Evolutionary conservation across 352 stramenopile species (phyloP).

Genomic region (Pythium myriotylum): DNA sequence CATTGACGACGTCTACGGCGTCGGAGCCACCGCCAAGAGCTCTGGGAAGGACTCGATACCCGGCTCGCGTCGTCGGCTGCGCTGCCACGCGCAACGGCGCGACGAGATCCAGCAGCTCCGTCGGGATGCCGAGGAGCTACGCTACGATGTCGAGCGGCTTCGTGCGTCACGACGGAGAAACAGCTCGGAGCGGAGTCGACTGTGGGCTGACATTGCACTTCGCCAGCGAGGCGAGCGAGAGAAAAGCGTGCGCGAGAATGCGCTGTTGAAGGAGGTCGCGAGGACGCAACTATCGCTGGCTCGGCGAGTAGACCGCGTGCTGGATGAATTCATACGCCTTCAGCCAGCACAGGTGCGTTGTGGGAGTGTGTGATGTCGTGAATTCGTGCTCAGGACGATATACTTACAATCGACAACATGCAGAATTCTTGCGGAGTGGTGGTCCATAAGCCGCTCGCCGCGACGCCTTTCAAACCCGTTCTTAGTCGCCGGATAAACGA

Average conservation of each 20-base stretch:
- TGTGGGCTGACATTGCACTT: constrained; percentile 2
- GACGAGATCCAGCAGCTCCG: neutral
- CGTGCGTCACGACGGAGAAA: neutral
- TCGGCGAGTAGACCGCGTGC: neutral
- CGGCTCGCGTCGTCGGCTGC: too few species aligned
- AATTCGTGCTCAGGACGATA: too few species aligned
- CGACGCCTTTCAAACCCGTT: too few species aligned
- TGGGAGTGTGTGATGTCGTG: too few species aligned
- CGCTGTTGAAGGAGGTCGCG: neutral
- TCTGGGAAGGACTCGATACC: too few species aligned
- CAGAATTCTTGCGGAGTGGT: too few species aligned
- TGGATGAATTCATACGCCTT: neutral
- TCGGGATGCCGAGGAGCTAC: neutral
- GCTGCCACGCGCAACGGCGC: neutral
- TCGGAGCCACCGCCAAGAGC: too few species aligned
- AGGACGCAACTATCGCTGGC: neutral
- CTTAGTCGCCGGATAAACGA: too few species aligned
- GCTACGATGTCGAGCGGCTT: neutral
- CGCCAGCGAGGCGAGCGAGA: neutral
- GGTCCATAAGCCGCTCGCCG: too few species aligned
- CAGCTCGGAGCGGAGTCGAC: neutral
- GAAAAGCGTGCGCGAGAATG: neutral
- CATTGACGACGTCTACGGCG: constrained; percentile 7
- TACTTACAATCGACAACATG: too few species aligned
- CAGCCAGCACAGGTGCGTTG: neutral